These are phyloP conservation scores for Fusarium verrucosum DNA, from an alignment of 2,329 filamentous ascomycete genomes.

Conservation along the genomic window DNA sequence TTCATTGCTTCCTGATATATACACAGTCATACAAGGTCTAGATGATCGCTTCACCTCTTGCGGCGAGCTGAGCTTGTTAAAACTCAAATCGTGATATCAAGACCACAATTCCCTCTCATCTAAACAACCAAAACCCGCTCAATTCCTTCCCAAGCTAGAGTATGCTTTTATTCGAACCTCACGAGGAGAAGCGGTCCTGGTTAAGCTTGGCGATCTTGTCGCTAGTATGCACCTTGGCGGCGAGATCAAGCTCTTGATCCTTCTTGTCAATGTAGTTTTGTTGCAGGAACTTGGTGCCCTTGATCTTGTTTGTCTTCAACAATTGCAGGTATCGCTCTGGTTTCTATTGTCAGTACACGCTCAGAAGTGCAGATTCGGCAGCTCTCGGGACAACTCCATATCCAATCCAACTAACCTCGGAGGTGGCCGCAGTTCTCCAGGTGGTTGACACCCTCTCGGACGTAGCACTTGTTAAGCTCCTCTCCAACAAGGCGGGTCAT, in stretches of 20 bases:
- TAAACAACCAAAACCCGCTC: constrained; percentile 27
- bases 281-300: constrained; percentile 82
- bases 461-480: constrained; percentile 87
- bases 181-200: constrained; percentile 48
- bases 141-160: constrained; percentile 9
- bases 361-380: not conserved
- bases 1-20: constrained; percentile 48
- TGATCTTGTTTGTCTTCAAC: constrained; percentile 78
- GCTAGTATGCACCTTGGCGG: constrained; percentile 52
- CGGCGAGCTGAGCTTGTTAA: constrained; percentile 31
- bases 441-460: constrained; percentile 85
- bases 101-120: constrained; percentile 34
- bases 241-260: constrained; percentile 52
- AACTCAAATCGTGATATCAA: constrained; percentile 34
- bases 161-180: constrained; percentile 6
- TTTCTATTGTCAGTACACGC: constrained; percentile 20
- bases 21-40: constrained; percentile 47
- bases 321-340: constrained; percentile 82
- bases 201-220: constrained; percentile 54
- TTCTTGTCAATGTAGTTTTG: constrained; percentile 75
- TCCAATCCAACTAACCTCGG: constrained; percentile 70
- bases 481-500: constrained; percentile 85
- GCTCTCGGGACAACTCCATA: constrained; percentile 3
- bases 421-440: constrained; percentile 85
- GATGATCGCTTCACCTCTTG: constrained; percentile 33